Base-by-base conservation (phyloP, 768 basidiomycete genomes). In the Hypsizygus marmoreus region DNA sequence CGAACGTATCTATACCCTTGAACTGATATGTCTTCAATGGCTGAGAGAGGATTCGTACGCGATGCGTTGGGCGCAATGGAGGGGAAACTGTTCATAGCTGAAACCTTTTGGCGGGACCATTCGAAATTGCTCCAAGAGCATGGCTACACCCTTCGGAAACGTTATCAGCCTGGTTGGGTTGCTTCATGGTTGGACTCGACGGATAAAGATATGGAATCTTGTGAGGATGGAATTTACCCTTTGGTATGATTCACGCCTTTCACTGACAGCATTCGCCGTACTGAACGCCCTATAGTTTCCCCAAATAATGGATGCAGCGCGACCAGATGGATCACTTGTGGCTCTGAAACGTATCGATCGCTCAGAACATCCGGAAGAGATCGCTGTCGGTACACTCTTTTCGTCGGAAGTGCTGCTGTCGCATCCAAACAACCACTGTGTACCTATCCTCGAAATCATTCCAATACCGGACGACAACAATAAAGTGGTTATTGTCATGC, bases 361-460 rank as follows among this genome's bases (percentile, higher is more conserved):
- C 0, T 49, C 31, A 1, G 20, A 25, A 0, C 50, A 60, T 42
- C 58, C 64, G 12, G 16, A 57, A 0, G 70, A 75, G 16, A 31
- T 61, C 13, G 40, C 60, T 1, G 64, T 73, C 16, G 56, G 39
- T 1, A 39, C 17, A 49, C 53, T 59, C 60, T 43, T 58, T 30
- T 57, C 55, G 2, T 31, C 47, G 2, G 49, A 44, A n/a, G 19
- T 29, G 4, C 40, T 51, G 3, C 14, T 32, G 1, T 35, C 40
- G 11, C 23, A 64, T 45, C 44, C 64, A 22, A 35, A 43, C 6
- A 73, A 71, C 19, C 64, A 63, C 26, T 69, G 67, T 4, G 57
- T 67, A 2, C 67, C 64, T 0, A 31, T 69, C 8, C 43, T 52
- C 19, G 56, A 59, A 1, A 40, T 46, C 3, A 29, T 62, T 2